Evolutionary conservation across 2,329 filamentous ascomycete species (phyloP).

Genomic region (Stenocarpella maydis): DNA sequence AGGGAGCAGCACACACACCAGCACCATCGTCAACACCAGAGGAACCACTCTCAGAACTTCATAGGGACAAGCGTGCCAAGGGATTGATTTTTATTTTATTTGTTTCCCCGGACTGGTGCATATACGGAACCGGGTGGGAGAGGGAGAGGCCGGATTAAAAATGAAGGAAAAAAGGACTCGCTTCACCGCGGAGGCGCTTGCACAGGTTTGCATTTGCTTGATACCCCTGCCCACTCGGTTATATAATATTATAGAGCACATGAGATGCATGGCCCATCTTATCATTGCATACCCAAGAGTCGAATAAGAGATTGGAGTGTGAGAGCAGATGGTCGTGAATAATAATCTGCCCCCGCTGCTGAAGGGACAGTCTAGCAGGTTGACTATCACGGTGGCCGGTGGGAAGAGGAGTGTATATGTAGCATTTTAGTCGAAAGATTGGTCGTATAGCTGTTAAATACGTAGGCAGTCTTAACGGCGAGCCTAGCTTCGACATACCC

Average conservation of each 20-base stretch:
- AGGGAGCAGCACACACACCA: conserved; percentile 23
- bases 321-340: background rate
- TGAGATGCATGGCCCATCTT: background rate
- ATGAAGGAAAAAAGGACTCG: background rate
- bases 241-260: conserved; percentile 4
- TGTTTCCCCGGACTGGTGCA: background rate
- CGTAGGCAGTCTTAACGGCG: background rate
- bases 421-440: background rate
- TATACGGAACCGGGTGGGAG: background rate
- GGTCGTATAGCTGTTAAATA: background rate
- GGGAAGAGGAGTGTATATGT: background rate
- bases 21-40: conserved; percentile 4
- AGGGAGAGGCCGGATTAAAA: background rate
- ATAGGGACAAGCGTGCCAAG: conserved; percentile 3
- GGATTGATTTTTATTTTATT: conserved; percentile 10
- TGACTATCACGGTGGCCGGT: background rate
- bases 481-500: background rate
- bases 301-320: background rate
- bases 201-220: conserved; percentile 1
- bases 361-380: background rate
- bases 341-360: background rate
- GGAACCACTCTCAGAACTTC: conserved; percentile 13
- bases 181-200: background rate
- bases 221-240: conserved; percentile 6
- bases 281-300: background rate